Evolutionary conservation across 2,329 filamentous ascomycete species (phyloP).

Genomic region (Fusarium sp.): DNA sequence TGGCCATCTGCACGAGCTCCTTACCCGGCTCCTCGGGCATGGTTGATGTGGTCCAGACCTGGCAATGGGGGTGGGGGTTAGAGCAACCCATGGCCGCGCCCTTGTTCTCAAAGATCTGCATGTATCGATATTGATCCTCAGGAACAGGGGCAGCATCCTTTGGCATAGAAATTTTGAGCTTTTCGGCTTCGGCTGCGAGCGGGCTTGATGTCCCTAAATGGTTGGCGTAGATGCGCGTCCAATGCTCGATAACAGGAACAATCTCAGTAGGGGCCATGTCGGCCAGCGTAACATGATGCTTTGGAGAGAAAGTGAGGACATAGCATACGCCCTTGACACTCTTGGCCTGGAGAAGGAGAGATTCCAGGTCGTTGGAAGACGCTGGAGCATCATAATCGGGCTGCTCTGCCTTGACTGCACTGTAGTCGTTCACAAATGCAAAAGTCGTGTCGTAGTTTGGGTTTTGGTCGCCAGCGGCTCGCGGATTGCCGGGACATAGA

Average conservation of each 20-base stretch:
- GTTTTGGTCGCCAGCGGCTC: constrained; percentile 87
- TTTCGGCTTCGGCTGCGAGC: constrained; percentile 58
- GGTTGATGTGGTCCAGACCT: constrained; percentile 93
- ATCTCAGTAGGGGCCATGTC: constrained; percentile 85
- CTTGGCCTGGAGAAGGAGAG: constrained; percentile 81
- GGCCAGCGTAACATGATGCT: constrained; percentile 90
- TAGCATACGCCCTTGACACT: constrained; percentile 96
- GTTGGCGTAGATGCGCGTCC: constrained; percentile 88
- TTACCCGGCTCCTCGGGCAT: constrained; percentile 88
- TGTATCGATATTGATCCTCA: constrained; percentile 86
- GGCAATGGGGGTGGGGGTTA: constrained; percentile 96
- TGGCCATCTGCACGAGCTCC: constrained; percentile 81
- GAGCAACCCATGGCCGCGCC: constrained; percentile 98
- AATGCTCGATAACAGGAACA: constrained; percentile 84
- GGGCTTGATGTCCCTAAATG: constrained; percentile 80
- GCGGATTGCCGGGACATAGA: constrained; percentile 89
- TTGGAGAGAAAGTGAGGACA: constrained; percentile 92
- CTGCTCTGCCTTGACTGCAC: constrained; percentile 94
- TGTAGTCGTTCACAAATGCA: constrained; percentile 97
- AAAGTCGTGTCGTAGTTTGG: constrained; percentile 89
- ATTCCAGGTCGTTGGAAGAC: constrained; percentile 70
- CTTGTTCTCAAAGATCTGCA: constrained; percentile 99
- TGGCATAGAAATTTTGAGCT: constrained; percentile 54
- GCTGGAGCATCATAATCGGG: constrained; percentile 72
- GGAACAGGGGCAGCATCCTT: constrained; percentile 58